Evolutionary conservation across 768 basidiomycete genomes (phyloP).

Genomic region (Suillus alpinus): DNA sequence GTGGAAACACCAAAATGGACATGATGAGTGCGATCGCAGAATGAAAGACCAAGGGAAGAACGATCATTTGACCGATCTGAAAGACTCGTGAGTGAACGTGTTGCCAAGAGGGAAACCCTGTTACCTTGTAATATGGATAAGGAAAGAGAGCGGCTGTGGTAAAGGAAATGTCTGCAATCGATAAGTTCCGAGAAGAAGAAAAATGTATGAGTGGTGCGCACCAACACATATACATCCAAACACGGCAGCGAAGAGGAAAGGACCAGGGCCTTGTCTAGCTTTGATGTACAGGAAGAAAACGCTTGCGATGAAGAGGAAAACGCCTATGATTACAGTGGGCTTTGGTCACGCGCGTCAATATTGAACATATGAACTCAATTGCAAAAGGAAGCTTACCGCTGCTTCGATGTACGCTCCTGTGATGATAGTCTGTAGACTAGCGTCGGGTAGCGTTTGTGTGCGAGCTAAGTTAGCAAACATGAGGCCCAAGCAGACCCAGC

Average conservation of each 20-base stretch:
- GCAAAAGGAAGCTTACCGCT: conserved; percentile 25
- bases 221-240: conserved; percentile 62
- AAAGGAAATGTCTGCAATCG: conserved; percentile 49
- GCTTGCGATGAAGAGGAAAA: conserved; percentile 65
- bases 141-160: conserved; percentile 62
- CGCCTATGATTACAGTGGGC: conserved; percentile 56
- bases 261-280: conserved; percentile 60
- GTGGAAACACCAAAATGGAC: conserved; percentile 60
- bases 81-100: conserved; percentile 3
- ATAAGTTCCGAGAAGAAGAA: background rate
- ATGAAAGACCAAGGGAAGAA: conserved; percentile 60
- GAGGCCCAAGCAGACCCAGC: conserved; percentile 68
- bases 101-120: background rate
- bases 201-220: conserved; percentile 20
- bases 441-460: conserved; percentile 36
- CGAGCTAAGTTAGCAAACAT: conserved; percentile 60
- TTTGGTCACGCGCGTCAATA: conserved; percentile 15
- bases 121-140: conserved; percentile 56
- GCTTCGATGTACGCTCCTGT: conserved; percentile 58
- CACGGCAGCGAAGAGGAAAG: conserved; percentile 53
- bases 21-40: conserved; percentile 50
- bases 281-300: conserved; percentile 57
- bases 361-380: background rate
- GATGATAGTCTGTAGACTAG: conserved; percentile 37
- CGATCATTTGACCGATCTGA: conserved; percentile 49